Percentiles rank a stretch among this genome's conserved stretches.
These are phyloP conservation scores for Amanita exitialis DNA, from an alignment of 768 basidiomycete genomes.

Conservation along the genomic window DNA sequence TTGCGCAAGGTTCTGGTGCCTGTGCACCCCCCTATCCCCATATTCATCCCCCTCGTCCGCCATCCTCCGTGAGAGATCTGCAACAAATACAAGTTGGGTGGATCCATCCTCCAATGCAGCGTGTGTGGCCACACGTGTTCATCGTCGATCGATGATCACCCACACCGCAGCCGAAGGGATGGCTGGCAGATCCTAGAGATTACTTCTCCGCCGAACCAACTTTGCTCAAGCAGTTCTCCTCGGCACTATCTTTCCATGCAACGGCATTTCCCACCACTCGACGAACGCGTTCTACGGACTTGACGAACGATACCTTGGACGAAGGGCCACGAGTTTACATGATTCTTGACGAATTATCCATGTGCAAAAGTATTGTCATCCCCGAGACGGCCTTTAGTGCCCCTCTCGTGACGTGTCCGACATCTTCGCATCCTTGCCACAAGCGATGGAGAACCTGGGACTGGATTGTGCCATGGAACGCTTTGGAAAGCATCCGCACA, in stretches of 20 bases:
- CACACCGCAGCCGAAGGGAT: conserved; percentile 14
- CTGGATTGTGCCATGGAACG: background rate
- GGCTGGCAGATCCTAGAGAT: conserved; percentile 24
- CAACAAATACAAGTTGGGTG: conserved; percentile 18
- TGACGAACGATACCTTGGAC: conserved; percentile 17
- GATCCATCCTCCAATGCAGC: conserved; percentile 13
- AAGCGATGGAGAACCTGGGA: conserved; percentile 2
- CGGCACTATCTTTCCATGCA: background rate
- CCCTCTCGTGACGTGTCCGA: background rate
- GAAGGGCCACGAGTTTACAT: conserved; percentile 19
- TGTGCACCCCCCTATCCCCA: conserved; percentile 5
- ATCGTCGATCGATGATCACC: conserved; percentile 38
- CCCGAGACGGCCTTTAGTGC: conserved; percentile 1
- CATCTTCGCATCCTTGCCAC: background rate
- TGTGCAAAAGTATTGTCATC: background rate
- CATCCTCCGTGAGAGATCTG: conserved; percentile 11
- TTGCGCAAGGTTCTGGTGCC: conserved; percentile 7
- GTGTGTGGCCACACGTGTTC: conserved; percentile 20
- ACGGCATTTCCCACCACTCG: background rate
- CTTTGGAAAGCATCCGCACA: background rate
- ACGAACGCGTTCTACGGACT: conserved; percentile 6
- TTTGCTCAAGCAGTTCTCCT: conserved; percentile 1
- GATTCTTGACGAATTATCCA: conserved; percentile 29
- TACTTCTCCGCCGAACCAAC: conserved; percentile 6
- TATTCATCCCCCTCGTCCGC: background rate